A percentile compares a stretch with the other conserved stretches of the same genome.
These are phyloP conservation scores for Seminavis robusta DNA, from an alignment of 108 stramenopile genomes.

Conservation along the genomic window DNA sequence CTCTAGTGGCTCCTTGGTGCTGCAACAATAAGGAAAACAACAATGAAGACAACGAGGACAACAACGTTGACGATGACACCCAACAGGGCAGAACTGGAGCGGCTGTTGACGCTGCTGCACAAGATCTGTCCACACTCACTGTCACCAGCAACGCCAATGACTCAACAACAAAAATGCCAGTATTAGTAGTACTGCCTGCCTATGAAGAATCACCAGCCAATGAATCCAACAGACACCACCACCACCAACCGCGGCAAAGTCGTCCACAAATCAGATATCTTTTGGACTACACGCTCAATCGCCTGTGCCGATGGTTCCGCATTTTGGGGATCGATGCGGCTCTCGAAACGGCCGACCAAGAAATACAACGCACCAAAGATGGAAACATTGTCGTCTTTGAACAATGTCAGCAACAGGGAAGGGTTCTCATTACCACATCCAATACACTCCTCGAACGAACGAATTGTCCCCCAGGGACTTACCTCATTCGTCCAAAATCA, in stretches of 20 bases:
- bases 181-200: no score
- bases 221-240: no score
- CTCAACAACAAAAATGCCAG: no score
- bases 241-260: background rate
- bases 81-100: no score
- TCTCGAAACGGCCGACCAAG: slow-evolving; percentile 81
- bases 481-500: slow-evolving; percentile 59
- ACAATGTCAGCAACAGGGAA: slow-evolving; percentile 61
- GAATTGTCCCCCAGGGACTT: slow-evolving; percentile 83
- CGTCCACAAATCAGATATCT: slow-evolving; percentile 27
- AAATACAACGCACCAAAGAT: slow-evolving; percentile 54
- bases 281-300: slow-evolving; percentile 68
- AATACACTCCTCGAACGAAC: slow-evolving; percentile 66
- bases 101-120: no score
- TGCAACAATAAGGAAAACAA: slow-evolving; percentile 13
- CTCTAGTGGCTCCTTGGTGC: slow-evolving; percentile 75
- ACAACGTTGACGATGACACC: slow-evolving; percentile 1
- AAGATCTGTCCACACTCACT: no score
- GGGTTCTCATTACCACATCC: slow-evolving; percentile 83
- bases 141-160: no score
- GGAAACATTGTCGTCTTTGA: slow-evolving; percentile 68
- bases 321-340: slow-evolving; percentile 82
- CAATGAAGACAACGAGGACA: background rate
- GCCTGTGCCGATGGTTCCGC: slow-evolving; percentile 78
- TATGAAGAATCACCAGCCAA: no score